These are phyloP conservation scores for Nigrograna mackinnonii DNA, from an alignment of 2,329 filamentous ascomycete species.

Conservation along the genomic window DNA sequence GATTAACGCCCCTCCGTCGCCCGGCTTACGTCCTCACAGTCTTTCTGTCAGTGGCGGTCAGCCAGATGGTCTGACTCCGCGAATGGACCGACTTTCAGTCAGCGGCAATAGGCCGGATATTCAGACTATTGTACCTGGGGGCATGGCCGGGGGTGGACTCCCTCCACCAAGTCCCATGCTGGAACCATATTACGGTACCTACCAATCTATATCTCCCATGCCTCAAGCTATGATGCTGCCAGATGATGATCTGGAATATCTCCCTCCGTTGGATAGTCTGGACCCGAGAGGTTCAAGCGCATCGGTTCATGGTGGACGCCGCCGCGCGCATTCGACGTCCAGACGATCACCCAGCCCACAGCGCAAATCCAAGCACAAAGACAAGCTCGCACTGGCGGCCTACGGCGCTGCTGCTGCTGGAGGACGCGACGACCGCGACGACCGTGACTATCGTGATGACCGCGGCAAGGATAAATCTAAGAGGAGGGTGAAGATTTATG, in stretches of 20 bases:
- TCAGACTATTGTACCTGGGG: constrained; percentile 38
- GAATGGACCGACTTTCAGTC: constrained; percentile 53
- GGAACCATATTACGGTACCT: constrained; percentile 91
- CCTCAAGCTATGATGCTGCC: constrained; percentile 73
- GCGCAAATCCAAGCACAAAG: constrained; percentile 25
- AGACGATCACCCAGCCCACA: constrained; percentile 35
- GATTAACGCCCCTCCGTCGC: constrained; percentile 34
- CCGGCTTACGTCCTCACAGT: constrained; percentile 35
- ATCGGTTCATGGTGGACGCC: constrained; percentile 25
- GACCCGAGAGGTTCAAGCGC: constrained; percentile 33
- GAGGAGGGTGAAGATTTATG: constrained; percentile 77
- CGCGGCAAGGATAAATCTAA: constrained; percentile 28
- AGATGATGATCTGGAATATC: constrained; percentile 54
- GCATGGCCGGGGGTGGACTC: constrained; percentile 31
- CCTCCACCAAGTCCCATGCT: constrained; percentile 82
- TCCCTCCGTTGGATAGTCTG: constrained; percentile 35
- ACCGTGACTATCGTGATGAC: constrained; percentile 19
- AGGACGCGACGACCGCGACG: constrained; percentile 15
- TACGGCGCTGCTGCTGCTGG: constrained; percentile 30
- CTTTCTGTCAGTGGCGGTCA: constrained; percentile 27
- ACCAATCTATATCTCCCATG: constrained; percentile 94
- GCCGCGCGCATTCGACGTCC: constrained; percentile 31
- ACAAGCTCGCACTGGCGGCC: constrained; percentile 38
- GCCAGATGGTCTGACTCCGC: constrained; percentile 40
- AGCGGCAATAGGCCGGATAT: constrained; percentile 49